phyloP scores from a whole-genome alignment of 495 filamentous ascomycete species.

The Amniculicola lignicola region DNA sequence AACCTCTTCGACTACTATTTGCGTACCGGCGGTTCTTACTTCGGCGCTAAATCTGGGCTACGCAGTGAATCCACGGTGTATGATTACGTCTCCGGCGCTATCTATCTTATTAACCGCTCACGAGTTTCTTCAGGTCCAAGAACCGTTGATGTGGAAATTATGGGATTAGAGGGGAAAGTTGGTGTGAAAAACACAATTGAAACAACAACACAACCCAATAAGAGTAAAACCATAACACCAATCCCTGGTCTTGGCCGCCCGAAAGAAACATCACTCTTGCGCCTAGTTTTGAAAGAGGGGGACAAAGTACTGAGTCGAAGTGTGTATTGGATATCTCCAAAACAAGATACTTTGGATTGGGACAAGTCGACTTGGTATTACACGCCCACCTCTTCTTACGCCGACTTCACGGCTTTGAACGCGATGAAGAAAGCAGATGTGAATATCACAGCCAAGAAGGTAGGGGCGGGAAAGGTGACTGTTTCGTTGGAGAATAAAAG shows the following conservation, averaged over 20 bases:
- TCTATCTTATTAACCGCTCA: slow-evolving; percentile 59
- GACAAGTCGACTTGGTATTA: slow-evolving; percentile 55
- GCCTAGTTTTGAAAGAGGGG: slow-evolving; percentile 46
- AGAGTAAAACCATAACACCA: slow-evolving; percentile 34
- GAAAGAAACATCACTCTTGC: slow-evolving; percentile 49
- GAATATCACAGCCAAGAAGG: slow-evolving; percentile 27
- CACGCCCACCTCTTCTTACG: slow-evolving; percentile 56
- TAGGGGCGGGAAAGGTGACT: slow-evolving; percentile 6
- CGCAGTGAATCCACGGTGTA: slow-evolving; percentile 58
- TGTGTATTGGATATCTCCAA: slow-evolving; percentile 58
- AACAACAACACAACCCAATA: slow-evolving; percentile 24
- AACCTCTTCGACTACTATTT: slow-evolving; percentile 65
- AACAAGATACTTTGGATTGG: slow-evolving; percentile 54
- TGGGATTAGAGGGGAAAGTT: slow-evolving; percentile 48
- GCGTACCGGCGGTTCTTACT: slow-evolving; percentile 56
- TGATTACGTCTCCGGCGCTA: slow-evolving; percentile 45
- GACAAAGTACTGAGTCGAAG: slow-evolving; percentile 51
- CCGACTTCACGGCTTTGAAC: slow-evolving; percentile 51
- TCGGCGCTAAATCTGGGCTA: slow-evolving; percentile 54
- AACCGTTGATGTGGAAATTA: slow-evolving; percentile 44
- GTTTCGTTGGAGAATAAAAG: slow-evolving; percentile 54
- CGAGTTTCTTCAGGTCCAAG: slow-evolving; percentile 46
- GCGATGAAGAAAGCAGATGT: slow-evolving; percentile 44
- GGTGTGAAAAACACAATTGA: slow-evolving; percentile 38
- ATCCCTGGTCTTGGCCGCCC: slow-evolving; percentile 40